phyloP scores from a whole-genome alignment of 768 basidiomycete genomes.

The Lyophyllum semitale region DNA sequence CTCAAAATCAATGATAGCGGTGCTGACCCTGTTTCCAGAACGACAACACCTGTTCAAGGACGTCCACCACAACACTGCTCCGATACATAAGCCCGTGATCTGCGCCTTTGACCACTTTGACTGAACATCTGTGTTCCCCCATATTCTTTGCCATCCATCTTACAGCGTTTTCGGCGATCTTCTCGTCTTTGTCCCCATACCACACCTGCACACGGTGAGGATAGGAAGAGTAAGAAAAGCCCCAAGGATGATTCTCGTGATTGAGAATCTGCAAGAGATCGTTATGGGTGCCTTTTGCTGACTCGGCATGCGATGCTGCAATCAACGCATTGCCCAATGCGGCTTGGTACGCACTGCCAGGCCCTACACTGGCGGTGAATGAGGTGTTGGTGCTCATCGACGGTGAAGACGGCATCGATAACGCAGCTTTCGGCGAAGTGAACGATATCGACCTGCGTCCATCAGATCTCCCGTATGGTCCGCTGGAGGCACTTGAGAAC shows the following conservation, averaged over 20 bases:
- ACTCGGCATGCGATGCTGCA: slow-evolving; percentile 94
- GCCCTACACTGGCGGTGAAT: slow-evolving; percentile 29
- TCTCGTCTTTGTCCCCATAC: slow-evolving; percentile 94
- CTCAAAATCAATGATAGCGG: not conserved
- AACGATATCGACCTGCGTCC: slow-evolving; percentile 80
- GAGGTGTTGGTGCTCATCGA: slow-evolving; percentile 45
- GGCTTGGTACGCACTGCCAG: slow-evolving; percentile 56
- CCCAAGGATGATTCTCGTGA: slow-evolving; percentile 86
- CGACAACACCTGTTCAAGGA: slow-evolving; percentile 68
- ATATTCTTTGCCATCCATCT: slow-evolving; percentile 90
- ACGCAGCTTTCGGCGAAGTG: slow-evolving; percentile 46
- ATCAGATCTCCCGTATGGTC: slow-evolving; percentile 41
- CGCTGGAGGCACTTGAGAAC: slow-evolving; percentile 30
- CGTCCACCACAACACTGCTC: slow-evolving; percentile 83
- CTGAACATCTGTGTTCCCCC: slow-evolving; percentile 70
- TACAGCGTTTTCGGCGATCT: slow-evolving; percentile 88
- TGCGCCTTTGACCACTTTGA: slow-evolving; percentile 84
- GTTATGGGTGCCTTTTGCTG: slow-evolving; percentile 84
- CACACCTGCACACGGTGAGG: slow-evolving; percentile 79
- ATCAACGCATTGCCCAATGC: slow-evolving; percentile 88
- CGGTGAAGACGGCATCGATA: slow-evolving; percentile 53
- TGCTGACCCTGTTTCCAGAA: slow-evolving; percentile 46
- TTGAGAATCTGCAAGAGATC: slow-evolving; percentile 93
- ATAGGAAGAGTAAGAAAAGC: slow-evolving; percentile 84
- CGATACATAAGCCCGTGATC: slow-evolving; percentile 95